phyloP scores from a whole-genome alignment of 1,284 basidiomycete species.

The Peniophora sp. region DNA sequence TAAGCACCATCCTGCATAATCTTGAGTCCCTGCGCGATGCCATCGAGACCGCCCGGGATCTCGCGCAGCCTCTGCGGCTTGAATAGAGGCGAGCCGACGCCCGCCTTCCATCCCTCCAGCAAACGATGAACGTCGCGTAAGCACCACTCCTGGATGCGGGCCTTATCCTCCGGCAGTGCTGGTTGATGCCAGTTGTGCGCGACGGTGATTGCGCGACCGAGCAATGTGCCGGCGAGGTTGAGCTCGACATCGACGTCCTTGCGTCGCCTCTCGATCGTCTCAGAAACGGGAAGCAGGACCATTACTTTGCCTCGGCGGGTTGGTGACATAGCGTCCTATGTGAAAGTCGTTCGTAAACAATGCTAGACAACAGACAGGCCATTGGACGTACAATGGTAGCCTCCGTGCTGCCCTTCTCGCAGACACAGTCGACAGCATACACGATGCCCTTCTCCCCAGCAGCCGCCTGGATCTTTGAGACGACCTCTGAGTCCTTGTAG shows the following conservation, averaged over 20 bases:
- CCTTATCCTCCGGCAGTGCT: background rate
- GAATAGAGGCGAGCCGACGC: background rate
- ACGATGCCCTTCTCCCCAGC: conserved; percentile 3
- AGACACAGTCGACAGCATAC: conserved; percentile 4
- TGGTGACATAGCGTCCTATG: background rate
- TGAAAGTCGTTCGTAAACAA: background rate
- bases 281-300: conserved; percentile 4
- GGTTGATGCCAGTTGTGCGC: background rate
- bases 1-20: background rate
- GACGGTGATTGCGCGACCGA: conserved; percentile 5
- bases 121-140: background rate
- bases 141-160: background rate
- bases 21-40: background rate
- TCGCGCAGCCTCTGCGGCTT: background rate
- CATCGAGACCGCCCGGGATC: background rate
- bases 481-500: conserved; percentile 18
- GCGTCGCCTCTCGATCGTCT: background rate
- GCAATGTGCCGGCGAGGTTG: conserved; percentile 11
- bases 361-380: background rate
- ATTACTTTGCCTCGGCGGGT: background rate
- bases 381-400: background rate
- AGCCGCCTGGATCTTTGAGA: conserved; percentile 12
- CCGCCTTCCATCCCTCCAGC: background rate
- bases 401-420: conserved; percentile 1
- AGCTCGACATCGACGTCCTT: conserved; percentile 7